A percentile compares a stretch with the other conserved stretches of the same genome.
These are phyloP conservation scores for Beauveria australis DNA, from an alignment of 2,329 filamentous ascomycete genomes.

Conservation along the genomic window DNA sequence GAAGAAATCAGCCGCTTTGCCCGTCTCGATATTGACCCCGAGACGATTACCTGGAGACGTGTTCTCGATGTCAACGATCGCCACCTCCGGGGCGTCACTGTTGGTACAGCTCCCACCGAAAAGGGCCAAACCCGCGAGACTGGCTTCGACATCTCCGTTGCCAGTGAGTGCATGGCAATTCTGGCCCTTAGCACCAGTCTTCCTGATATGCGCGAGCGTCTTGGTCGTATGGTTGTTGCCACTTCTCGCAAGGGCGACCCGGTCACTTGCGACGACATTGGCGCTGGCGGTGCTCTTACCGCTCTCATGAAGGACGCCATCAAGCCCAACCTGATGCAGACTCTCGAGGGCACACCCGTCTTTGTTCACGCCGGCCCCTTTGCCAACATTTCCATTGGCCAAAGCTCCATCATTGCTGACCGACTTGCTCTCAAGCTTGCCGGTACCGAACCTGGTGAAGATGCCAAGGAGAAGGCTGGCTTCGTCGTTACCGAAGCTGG, in stretches of 20 bases:
- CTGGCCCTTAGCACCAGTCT: conserved; percentile 86
- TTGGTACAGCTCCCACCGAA: conserved; percentile 83
- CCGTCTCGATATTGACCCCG: conserved; percentile 91
- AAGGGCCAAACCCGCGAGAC: conserved; percentile 83
- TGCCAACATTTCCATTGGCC: conserved; percentile 96
- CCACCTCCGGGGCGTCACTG: conserved; percentile 79
- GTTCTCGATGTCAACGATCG: conserved; percentile 97
- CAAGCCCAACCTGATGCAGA: conserved; percentile 99
- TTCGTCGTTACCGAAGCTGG: conserved; percentile 96
- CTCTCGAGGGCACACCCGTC: conserved; percentile 90
- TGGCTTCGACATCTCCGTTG: conserved; percentile 95
- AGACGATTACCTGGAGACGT: conserved; percentile 94
- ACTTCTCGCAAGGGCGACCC: conserved; percentile 79
- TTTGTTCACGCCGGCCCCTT: conserved; percentile 97
- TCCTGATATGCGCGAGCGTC: conserved; percentile 80
- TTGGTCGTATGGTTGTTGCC: conserved; percentile 93
- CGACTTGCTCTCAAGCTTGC: conserved; percentile 93
- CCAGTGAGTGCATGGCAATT: conserved; percentile 97
- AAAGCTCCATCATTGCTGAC: conserved; percentile 90
- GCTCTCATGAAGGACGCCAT: conserved; percentile 97
- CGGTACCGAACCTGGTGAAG: conserved; percentile 86
- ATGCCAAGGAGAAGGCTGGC: conserved; percentile 72
- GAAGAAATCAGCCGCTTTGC: conserved; percentile 86
- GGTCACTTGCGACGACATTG: conserved; percentile 92
- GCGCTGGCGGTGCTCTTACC: conserved; percentile 82